Evolutionary conservation across 1,139 yeast species (phyloP).

Genomic region (Yamadazyma atlantica): DNA sequence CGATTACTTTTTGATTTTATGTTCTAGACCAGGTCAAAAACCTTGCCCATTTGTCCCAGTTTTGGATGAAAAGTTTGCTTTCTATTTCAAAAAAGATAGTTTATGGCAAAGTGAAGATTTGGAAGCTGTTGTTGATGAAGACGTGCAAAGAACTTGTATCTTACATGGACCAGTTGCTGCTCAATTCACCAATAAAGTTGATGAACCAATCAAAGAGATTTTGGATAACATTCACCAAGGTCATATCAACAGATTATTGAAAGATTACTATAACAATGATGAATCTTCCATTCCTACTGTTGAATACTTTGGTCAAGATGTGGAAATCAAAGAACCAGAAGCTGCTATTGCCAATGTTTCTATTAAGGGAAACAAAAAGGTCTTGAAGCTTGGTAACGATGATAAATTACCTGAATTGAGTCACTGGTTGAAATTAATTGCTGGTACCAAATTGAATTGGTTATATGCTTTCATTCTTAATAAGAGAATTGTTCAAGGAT

Average conservation of each 20-base stretch:
- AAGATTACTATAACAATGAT: slow-evolving; percentile 72
- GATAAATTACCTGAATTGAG: slow-evolving; percentile 43
- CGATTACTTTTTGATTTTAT: slow-evolving; percentile 84
- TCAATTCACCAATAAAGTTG: slow-evolving; percentile 78
- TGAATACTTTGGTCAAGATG: slow-evolving; percentile 82
- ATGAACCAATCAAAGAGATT: slow-evolving; percentile 91
- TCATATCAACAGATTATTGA: slow-evolving; percentile 68
- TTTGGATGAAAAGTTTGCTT: slow-evolving; percentile 89
- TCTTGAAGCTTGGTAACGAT: slow-evolving; percentile 41
- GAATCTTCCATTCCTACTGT: slow-evolving; percentile 74
- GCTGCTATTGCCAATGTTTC: slow-evolving; percentile 21
- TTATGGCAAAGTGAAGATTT: slow-evolving; percentile 98
- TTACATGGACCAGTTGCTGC: slow-evolving; percentile 99
- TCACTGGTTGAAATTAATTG: slow-evolving; percentile 78
- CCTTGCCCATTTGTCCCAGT: slow-evolving; percentile 98
- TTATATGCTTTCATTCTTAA: slow-evolving; percentile 85
- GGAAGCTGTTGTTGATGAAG: slow-evolving; percentile 94
- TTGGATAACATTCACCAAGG: slow-evolving; percentile 89
- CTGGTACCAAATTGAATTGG: slow-evolving; percentile 83
- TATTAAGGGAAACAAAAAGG: slow-evolving; percentile 35
- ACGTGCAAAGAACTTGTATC: slow-evolving; percentile 97
- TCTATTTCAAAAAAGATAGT: slow-evolving; percentile 96
- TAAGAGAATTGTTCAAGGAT: slow-evolving; percentile 80
- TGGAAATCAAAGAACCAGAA: slow-evolving; percentile 30
- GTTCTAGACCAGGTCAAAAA: slow-evolving; percentile 84